phyloP scores from a whole-genome alignment of 2,329 filamentous ascomycete genomes.

The Aspergillus unguis region DNA sequence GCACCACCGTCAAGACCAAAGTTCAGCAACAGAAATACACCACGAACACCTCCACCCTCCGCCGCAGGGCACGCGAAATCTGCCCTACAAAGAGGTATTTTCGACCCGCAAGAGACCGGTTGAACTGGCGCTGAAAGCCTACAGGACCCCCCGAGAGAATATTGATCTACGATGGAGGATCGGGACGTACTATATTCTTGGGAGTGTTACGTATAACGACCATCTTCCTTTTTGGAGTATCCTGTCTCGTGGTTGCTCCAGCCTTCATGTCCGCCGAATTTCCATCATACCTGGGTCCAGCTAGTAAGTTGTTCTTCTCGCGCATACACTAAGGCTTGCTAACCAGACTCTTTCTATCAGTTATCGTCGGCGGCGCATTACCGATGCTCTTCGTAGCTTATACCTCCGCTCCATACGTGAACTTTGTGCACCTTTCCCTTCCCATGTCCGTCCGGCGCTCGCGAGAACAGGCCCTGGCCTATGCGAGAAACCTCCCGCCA shows the following conservation, averaged over 20 bases:
- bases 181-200: constrained; percentile 62
- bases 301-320: constrained; percentile 30
- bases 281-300: constrained; percentile 42
- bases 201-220: constrained; percentile 69
- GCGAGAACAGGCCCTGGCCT: constrained; percentile 45
- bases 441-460: constrained; percentile 64
- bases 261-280: constrained; percentile 49
- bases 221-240: constrained; percentile 66
- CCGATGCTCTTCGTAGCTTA: constrained; percentile 65
- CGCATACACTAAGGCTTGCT: constrained; percentile 29
- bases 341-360: constrained; percentile 34
- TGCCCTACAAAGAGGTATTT: constrained; percentile 28
- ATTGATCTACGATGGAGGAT: constrained; percentile 73
- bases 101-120: too few relatives aligned
- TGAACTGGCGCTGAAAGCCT: constrained; percentile 12
- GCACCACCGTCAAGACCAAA: constrained; percentile 20
- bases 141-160: constrained; percentile 45
- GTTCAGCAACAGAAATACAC: constrained; percentile 13
- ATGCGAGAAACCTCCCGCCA: constrained; percentile 43
- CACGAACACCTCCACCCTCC: constrained; percentile 16
- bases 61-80: constrained; percentile 24
- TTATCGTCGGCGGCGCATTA: constrained; percentile 58
- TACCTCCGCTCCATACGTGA: constrained; percentile 67
- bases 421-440: constrained; percentile 66
- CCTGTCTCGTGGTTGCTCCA: constrained; percentile 62